Evolutionary conservation across 176 grass and related monocot species (phyloP), one percentile per base, ranked within the genome.

Genomic region (Neostapfia colusana): DNA sequence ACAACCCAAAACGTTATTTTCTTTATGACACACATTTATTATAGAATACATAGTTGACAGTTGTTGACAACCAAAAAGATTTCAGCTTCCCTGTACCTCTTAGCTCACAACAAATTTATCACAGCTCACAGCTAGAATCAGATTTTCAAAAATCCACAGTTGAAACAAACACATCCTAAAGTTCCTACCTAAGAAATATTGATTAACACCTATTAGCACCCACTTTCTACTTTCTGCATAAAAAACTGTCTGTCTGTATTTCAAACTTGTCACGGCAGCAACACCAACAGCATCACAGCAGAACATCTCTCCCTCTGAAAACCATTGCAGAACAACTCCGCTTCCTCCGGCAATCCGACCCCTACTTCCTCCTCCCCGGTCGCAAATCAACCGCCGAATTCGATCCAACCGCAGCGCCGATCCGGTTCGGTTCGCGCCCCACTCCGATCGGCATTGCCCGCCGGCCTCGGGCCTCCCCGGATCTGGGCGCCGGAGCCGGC

Each of bases 261-360:
- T 86, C 78, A 81, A 75, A 75, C 53, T 75, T 63, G n/a, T 13
- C 16, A 53, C n/a, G 38, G 75, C 75, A 54, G 61, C 61, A 38
- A 38, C 70, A 69, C 63, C 71, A 70, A 41, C 70, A 62, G 28
- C 77, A 45, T 2, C 9, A 9, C 44, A 75, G 46, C 42, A 11
- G 35, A 63, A 64, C 78, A 16, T 82, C 79, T 63, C 78, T 28
- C 63, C 25, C 59, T 31, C 40, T 69, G 64, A 70, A 81, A 81
- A 68, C 65, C 66, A 82, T 81, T 76, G 81, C 35, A 77, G 84
- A 86, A 5, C 55, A 68, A 80, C 31, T 51, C 41, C 24, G 6
- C 26, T 15, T 48, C 36, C 45, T 37, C 39, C 37, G 20, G 36
- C 79, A 31, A 76, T 44, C 37, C 64, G 45, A 63, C 48, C 77